Base-by-base conservation (phyloP, 345 rosid genomes). In the Dimocarpus longan region DNA sequence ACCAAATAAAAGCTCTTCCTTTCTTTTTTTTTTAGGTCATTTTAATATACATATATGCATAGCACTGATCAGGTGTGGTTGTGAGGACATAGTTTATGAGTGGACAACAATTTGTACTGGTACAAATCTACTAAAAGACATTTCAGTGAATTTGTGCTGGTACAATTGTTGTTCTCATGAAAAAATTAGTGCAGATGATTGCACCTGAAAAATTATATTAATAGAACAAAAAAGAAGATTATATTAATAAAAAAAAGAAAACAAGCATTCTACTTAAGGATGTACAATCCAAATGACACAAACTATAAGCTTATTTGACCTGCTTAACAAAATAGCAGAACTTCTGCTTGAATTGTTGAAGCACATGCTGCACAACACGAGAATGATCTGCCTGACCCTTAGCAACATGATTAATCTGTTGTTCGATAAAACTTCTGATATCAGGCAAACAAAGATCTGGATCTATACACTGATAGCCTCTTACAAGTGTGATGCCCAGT, bases 401-500 rank as follows among this genome's bases (percentile, higher is more conserved):
- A 68, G 98, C 98, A 83, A 95, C 92, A 80, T 90, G 94, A 64
- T 93, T 92, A 79, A 93, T 95, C 87, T 95, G 99, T 67, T 93
- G 93, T 92, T 95, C 99, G 68, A 95, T 95, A 86, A 95, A 95
- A 88, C 99, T 88, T 64, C 99, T 97, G 78, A 92, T 95, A 77
- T 95, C 98, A 16, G 99, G 99, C 80, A 95, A 88, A 84, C 98
- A 93, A 77, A 95, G 96, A 86, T 95, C 99, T 65, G 97, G 93
- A 86, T 95, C 99, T 78, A 92, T 95, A 75, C 93, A 92, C 28
- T 93, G 99, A 80, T 95, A 92, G 71, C 99, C 99, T 89, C 96
- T 90, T 79, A 93, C 87, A 60, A 95, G 86, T 60, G 93, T 92
- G 80, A 95, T 91, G 42, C 99, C 99, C 82, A 95, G 85, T 24